Conservation (phyloP, 306 rosid species). For the Quercus robur region DNA sequence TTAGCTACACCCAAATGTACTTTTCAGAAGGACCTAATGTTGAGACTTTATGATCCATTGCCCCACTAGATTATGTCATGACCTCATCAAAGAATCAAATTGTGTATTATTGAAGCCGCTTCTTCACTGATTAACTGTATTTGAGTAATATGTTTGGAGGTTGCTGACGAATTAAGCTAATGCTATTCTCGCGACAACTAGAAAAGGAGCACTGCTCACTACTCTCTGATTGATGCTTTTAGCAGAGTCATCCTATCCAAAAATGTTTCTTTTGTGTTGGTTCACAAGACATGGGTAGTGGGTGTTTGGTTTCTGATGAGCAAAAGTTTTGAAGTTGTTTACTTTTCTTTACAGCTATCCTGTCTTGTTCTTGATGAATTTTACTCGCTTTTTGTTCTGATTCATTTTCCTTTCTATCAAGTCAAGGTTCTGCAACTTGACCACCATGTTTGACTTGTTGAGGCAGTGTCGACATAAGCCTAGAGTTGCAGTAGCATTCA, state of each 20-base stretch:
- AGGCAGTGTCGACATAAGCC: neutral
- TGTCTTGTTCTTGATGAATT: conserved; percentile 54
- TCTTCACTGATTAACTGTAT: conserved; percentile 33
- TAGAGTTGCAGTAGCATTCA: neutral
- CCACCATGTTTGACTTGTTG: conserved; percentile 38
- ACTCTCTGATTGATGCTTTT: conserved; percentile 39
- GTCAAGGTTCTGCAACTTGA: conserved; percentile 47
- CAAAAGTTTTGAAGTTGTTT: conserved; percentile 61
- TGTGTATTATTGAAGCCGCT: conserved; percentile 43
- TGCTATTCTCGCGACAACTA: neutral
- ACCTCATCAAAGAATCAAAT: conserved; percentile 35
- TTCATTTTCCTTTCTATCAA: conserved; percentile 77
- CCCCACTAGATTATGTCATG: conserved; percentile 48
- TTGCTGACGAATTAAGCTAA: conserved; percentile 58
- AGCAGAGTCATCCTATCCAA: conserved; percentile 36
- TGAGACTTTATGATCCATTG: conserved; percentile 26
- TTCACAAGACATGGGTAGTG: conserved; percentile 64
- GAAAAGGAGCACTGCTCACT: neutral
- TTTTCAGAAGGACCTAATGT: conserved; percentile 41
- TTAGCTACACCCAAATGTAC: conserved; percentile 32
- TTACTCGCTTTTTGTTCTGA: conserved; percentile 77
- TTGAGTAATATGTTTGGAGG: conserved; percentile 35
- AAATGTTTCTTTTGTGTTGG: conserved; percentile 19
- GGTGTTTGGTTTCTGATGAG: conserved; percentile 58
- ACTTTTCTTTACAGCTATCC: conserved; percentile 41